A percentile compares a stretch with the other conserved stretches of the same genome.
Conservation (phyloP, 345 rosid species). For the Rhizophora mangle region DNA sequence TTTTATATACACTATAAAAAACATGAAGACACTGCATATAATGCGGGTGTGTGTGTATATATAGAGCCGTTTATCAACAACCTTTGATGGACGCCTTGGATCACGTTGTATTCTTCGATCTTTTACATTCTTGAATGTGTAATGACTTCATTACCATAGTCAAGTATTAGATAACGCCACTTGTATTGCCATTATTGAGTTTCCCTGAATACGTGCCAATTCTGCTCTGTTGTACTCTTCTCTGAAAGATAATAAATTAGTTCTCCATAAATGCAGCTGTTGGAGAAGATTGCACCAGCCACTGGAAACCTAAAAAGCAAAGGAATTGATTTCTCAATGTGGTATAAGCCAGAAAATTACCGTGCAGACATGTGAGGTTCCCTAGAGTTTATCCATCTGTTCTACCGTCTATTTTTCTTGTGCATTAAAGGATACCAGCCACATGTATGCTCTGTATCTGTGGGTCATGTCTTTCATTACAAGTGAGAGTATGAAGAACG, state of each 20-base stretch:
- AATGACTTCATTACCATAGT: too few relatives aligned
- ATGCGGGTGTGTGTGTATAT: too few relatives aligned
- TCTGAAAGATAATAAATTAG: neutral
- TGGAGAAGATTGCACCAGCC: conserved; percentile 71
- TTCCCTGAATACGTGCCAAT: neutral
- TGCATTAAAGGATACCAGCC: neutral
- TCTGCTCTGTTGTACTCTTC: neutral
- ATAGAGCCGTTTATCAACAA: too few relatives aligned
- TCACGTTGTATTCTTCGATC: too few relatives aligned
- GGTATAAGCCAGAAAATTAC: conserved; percentile 89
- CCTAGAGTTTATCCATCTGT: neutral
- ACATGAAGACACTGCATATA: too few relatives aligned
- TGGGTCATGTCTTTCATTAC: too few relatives aligned
- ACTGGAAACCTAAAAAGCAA: conserved; percentile 72
- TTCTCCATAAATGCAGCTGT: conserved; percentile 48
- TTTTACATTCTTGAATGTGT: too few relatives aligned
- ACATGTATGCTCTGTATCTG: neutral
- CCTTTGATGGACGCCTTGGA: too few relatives aligned
- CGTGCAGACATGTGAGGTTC: conserved; percentile 50
- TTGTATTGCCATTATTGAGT: too few relatives aligned
- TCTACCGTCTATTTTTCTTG: neutral
- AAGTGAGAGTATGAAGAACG: too few relatives aligned
- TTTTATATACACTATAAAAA: too few relatives aligned
- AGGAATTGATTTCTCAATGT: conserved; percentile 79
- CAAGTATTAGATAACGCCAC: too few relatives aligned